These are phyloP conservation scores for Didymella pinodella DNA, from an alignment of 2,329 filamentous ascomycete species.

Conservation along the genomic window DNA sequence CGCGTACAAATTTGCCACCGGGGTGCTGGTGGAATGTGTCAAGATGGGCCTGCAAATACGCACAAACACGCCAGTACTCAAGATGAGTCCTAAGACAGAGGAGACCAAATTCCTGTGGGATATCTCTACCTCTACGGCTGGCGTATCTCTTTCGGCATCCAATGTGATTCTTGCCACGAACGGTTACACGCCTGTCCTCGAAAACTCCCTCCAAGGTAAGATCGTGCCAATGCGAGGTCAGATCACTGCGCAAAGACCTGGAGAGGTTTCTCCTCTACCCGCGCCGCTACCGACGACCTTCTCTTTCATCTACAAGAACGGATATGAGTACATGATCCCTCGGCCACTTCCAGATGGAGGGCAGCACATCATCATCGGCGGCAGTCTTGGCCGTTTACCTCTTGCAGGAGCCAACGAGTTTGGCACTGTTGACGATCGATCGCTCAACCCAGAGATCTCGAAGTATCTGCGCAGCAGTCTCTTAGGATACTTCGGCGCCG, in stretches of 20 bases:
- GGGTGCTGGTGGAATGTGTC: constrained; percentile 36
- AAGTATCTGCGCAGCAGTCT: constrained; percentile 56
- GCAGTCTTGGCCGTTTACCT: constrained; percentile 58
- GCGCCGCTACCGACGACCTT: constrained; percentile 61
- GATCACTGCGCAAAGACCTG: constrained; percentile 50
- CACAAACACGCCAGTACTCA: constrained; percentile 41
- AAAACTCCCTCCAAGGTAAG: constrained; percentile 47
- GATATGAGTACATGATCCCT: constrained; percentile 74
- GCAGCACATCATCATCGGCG: constrained; percentile 69
- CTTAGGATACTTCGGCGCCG: constrained; percentile 60
- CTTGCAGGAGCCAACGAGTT: constrained; percentile 58
- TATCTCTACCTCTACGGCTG: constrained; percentile 25
- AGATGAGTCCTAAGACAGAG: constrained; percentile 15
- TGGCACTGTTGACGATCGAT: constrained; percentile 65
- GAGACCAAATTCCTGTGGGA: constrained; percentile 23
- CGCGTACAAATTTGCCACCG: constrained; percentile 45
- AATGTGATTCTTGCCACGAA: constrained; percentile 47
- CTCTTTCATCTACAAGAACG: constrained; percentile 66
- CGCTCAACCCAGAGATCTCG: constrained; percentile 60
- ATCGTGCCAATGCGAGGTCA: constrained; percentile 54
- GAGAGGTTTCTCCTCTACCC: constrained; percentile 49
- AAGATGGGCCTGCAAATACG: constrained; percentile 38
- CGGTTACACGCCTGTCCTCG: constrained; percentile 45
- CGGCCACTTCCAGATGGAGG: constrained; percentile 51
- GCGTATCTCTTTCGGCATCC: constrained; percentile 26